Evolutionary conservation across 805 yeast genomes (phyloP), one percentile per base, ranked within the genome.

Genomic region (Schizosaccharomyces lindneri): DNA sequence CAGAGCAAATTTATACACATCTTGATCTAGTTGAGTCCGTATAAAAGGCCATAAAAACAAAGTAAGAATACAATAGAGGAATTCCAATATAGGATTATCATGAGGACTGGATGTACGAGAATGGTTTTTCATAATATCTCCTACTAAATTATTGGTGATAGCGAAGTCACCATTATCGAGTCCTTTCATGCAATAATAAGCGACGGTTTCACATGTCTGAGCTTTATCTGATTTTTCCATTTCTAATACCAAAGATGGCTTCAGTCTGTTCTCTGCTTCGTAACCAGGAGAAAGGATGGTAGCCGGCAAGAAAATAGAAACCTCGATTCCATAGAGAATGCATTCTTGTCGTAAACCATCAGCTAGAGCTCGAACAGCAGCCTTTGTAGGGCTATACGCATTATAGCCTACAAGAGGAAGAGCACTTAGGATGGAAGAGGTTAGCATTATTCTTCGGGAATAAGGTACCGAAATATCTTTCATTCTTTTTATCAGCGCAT

Each of bases 331-430:
- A 67, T 81, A 82, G 5, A 84, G 83, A 0, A 76, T 67, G 55
- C 84, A 75, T 69, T 93, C 99, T 66, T 89, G 96, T 64, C 96
- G 80, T 62, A 93, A 72, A 5, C 84, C 75, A 60, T 84, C 85
- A 0, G 88, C 82, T 15, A 93, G 73, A 0, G 95, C 74, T 67
- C 85, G 78, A 17, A 90, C 70, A 0, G 96, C 95, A 0, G 87
- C 83, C 70, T 93, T 93, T 65, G 82, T 71, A 0, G 99, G 98
- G 0, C 93, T 89, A 69, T 93, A 93, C 67, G 87, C 90, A 0
- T 82, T 78, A 70, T 93, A 93, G 0, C 99, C 99, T 55, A 87
- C 85, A 68, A 90, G 84, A 4, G 96, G 87, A 73, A 80, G 90
- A 65, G 84, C 81, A 2, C 94, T 88, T 9, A 84, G 80, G 3